phyloP scores from a whole-genome alignment of 495 filamentous ascomycete genomes.

The Penicillium fimorum region DNA sequence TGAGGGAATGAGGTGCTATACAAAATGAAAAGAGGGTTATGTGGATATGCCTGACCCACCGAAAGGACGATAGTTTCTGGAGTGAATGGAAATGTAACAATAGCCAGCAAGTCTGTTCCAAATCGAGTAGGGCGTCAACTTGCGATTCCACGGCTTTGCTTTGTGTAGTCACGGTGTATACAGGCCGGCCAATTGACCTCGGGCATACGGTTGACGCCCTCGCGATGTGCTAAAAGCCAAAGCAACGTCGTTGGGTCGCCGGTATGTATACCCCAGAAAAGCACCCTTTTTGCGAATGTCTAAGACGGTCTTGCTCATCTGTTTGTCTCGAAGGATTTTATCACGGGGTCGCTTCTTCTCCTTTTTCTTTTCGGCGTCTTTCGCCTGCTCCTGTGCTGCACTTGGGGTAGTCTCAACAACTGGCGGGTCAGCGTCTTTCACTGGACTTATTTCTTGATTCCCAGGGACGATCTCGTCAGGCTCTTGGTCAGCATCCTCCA shows the following conservation, averaged over 20 bases:
- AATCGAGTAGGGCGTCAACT: neutral
- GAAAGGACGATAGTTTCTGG: neutral
- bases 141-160: neutral
- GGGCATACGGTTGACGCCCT: constrained; percentile 28
- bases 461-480: constrained; percentile 17
- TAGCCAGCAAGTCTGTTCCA: neutral
- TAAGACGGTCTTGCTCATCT: constrained; percentile 60
- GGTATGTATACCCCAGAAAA: constrained; percentile 90
- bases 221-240: constrained; percentile 35
- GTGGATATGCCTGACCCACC: neutral
- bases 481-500: constrained; percentile 13
- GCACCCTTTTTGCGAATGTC: constrained; percentile 76
- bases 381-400: constrained; percentile 14
- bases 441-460: constrained; percentile 2
- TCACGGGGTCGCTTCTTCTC: constrained; percentile 75
- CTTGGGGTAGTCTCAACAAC: neutral
- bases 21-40: neutral
- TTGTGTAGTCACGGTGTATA: constrained; percentile 23
- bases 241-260: constrained; percentile 49
- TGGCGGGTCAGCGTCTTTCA: neutral
- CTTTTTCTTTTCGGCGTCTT: constrained; percentile 37
- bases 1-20: neutral
- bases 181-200: constrained; percentile 29
- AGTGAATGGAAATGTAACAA: neutral
- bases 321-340: constrained; percentile 70